Evolutionary conservation across 2,329 filamentous ascomycete genomes (phyloP).

Genomic region (Talaromyces sp.): DNA sequence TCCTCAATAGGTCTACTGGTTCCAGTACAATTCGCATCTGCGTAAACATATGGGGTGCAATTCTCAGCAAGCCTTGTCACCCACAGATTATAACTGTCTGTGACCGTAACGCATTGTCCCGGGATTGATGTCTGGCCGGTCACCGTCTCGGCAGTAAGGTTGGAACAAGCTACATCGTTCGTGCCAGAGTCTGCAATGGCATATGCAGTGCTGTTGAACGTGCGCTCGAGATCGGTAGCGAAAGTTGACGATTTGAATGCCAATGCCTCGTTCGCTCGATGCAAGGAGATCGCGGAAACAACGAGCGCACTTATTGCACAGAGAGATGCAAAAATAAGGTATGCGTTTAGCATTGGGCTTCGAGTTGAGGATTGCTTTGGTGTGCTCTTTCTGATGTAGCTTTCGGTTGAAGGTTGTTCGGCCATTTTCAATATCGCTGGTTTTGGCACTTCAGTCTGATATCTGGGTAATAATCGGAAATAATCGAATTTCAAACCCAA

Average conservation of each 20-base stretch:
- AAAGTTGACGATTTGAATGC: not conserved
- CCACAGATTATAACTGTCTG: not conserved
- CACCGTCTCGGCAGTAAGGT: not conserved
- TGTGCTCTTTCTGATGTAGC: not conserved
- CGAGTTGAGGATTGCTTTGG: not conserved
- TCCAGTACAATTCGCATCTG: not conserved
- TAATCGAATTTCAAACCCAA: too few species aligned
- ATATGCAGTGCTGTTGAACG: not conserved
- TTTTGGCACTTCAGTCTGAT: not conserved
- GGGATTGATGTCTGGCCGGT: not conserved
- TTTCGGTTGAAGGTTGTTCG: not conserved
- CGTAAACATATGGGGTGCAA: not conserved
- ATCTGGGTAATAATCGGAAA: not conserved
- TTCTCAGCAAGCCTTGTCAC: not conserved
- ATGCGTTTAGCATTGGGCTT: not conserved
- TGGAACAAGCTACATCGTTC: too few species aligned
- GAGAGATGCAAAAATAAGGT: not conserved
- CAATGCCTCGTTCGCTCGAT: not conserved
- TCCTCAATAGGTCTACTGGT: not conserved
- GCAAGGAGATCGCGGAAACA: not conserved
- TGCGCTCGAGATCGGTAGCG: not conserved
- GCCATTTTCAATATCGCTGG: not conserved
- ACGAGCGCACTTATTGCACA: not conserved
- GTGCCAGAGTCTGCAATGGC: not conserved
- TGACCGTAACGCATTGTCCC: not conserved